Conservation (phyloP, 1,284 basidiomycete genomes). For the Tremellales sp. region DNA sequence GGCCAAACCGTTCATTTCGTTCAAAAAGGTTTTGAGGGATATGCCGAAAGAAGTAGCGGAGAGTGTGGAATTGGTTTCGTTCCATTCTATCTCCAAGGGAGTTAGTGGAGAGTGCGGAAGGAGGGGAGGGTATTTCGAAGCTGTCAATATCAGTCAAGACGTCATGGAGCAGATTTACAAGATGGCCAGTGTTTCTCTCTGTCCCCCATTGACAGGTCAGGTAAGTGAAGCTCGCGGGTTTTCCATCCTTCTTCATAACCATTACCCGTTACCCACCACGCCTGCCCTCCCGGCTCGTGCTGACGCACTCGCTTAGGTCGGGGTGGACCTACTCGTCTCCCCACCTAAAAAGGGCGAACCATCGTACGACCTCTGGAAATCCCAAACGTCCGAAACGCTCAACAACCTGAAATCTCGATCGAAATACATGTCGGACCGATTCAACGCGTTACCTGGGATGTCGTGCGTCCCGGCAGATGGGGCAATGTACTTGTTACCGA, state of each 20-base stretch:
- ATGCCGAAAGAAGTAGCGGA: conserved; percentile 53
- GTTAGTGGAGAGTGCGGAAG: conserved; percentile 90
- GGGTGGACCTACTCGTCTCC: conserved; percentile 83
- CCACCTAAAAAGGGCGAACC: conserved; percentile 71
- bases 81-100: conserved; percentile 95
- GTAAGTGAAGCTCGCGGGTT: conserved; percentile 15
- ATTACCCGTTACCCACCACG: not conserved
- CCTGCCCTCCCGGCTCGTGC: too few relatives aligned
- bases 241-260: not conserved
- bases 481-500: conserved; percentile 82
- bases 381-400: conserved; percentile 76
- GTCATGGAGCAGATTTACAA: conserved; percentile 86
- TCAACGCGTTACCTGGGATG: conserved; percentile 73
- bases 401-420: conserved; percentile 68
- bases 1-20: conserved; percentile 76
- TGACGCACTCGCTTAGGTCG: conserved; percentile 59
- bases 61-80: conserved; percentile 72
- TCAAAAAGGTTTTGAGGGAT: conserved; percentile 76
- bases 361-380: conserved; percentile 71
- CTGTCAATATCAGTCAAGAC: conserved; percentile 69
- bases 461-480: conserved; percentile 80
- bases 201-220: conserved; percentile 76
- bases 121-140: conserved; percentile 90
- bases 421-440: conserved; percentile 64
- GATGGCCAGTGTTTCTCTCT: conserved; percentile 84